These are phyloP conservation scores for Warburgia ugandensis DNA, from an alignment of 164 flowering plant species.

Conservation along the genomic window DNA sequence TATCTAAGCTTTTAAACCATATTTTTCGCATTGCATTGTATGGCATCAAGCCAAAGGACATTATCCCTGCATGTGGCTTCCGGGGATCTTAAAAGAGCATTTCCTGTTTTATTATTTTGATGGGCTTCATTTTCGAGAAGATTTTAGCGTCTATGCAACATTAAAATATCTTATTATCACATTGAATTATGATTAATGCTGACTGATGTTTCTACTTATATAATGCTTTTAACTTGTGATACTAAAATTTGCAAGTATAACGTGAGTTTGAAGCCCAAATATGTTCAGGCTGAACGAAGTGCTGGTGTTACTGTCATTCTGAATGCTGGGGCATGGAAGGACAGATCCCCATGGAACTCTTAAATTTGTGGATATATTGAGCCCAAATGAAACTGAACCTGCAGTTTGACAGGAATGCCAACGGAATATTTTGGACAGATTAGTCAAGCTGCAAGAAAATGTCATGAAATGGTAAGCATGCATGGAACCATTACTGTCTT, in stretches of 20 bases:
- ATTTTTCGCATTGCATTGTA: too few relatives aligned
- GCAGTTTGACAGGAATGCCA: slow-evolving; percentile 74
- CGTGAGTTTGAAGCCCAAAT: slow-evolving; percentile 3
- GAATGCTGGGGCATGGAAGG: slow-evolving; percentile 97
- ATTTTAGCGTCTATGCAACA: too few relatives aligned
- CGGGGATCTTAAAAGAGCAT: too few relatives aligned
- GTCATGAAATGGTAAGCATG: slow-evolving; percentile 68
- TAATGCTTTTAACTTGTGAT: not conserved
- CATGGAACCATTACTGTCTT: not conserved
- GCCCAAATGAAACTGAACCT: slow-evolving; percentile 93
- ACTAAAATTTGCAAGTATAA: slow-evolving; percentile 2
- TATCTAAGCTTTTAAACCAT: too few relatives aligned
- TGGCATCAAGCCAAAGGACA: too few relatives aligned
- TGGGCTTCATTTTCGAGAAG: too few relatives aligned
- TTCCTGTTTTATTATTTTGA: too few relatives aligned
- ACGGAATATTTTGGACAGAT: slow-evolving; percentile 79
- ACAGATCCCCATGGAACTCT: slow-evolving; percentile 59
- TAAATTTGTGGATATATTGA: slow-evolving; percentile 62
- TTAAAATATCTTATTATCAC: too few relatives aligned
- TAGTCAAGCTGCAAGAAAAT: slow-evolving; percentile 52
- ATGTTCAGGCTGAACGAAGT: slow-evolving; percentile 60
- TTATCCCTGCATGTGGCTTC: too few relatives aligned
- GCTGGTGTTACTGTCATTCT: slow-evolving; percentile 81
- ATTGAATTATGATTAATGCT: too few relatives aligned
- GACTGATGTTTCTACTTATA: too few relatives aligned